Evolutionary conservation across 192 early-diverging fungal species (phyloP), one percentile per base, ranked within the genome.

Genomic region (Chytriomyces sp.): DNA sequence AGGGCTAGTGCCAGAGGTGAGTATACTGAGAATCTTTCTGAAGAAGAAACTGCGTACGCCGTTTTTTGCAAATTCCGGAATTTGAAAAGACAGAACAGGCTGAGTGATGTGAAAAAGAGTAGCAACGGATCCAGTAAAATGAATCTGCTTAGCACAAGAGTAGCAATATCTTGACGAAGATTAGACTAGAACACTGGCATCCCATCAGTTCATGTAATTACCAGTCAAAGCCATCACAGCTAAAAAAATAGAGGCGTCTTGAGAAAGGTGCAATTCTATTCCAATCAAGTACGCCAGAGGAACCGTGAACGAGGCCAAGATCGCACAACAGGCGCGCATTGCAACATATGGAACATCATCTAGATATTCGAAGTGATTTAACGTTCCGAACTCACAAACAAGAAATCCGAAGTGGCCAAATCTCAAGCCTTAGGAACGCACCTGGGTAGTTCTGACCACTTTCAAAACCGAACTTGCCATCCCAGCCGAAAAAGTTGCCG

Each of bases 81-180:
- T 22, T 80, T 84, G 10, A 84, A 76, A 25, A 96, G 76, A 25
- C 83, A 89, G 64, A 89, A 90, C 17, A 91, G 76, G 25, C 84
- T 84, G 19, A 83, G 70, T n/a, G 76, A 80, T 56, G 95, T 99
- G 65, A 95, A 93, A 65, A 92, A 95, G 39, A 99, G 83, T n/a
- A 99, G 85, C 90, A 97, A 93, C 17, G 96, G 91, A 75, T 99
- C 97, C 49, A 99, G 81, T 28, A 99, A 84, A 61, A 98, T 96
- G 68, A 99, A 96, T 26, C 93, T 87, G 64, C 85, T 91, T 72
- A 96, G 95, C 25, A 78, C 78, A 38, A 88, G 49, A 52, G 87
- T 89, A 0, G 93, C 92, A 52, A 83, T 89, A 67, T 95, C 92
- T 80, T 28, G 10, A 19, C 10, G 22, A 22, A 26, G 55, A 7